Conservation (phyloP, 225 moss, liverwort and hornwort species). For the Physcomitrium patens region DNA sequence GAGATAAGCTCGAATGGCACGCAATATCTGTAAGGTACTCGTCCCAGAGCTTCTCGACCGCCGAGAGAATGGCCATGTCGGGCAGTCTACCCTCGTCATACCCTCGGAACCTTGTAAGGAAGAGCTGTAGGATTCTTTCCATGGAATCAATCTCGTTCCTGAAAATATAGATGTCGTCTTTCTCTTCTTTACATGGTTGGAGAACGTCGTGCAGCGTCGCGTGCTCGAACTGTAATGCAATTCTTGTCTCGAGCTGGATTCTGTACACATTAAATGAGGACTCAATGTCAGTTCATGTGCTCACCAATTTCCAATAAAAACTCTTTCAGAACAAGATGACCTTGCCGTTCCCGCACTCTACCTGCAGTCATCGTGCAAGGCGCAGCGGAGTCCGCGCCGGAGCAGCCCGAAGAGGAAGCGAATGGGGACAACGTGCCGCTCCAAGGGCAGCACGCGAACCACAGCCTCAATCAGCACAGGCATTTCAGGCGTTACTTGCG, state of each 20-base stretch:
- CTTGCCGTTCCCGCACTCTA: not conserved
- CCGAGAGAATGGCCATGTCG: conserved; percentile 53
- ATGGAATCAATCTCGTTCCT: conserved; percentile 46
- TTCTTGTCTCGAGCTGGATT: conserved; percentile 52
- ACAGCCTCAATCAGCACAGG: conserved; percentile 61
- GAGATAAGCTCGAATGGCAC: conserved; percentile 50
- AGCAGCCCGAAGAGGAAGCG: conserved; percentile 79
- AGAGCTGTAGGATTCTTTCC: conserved; percentile 56
- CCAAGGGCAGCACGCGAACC: conserved; percentile 62
- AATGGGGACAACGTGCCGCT: conserved; percentile 66
- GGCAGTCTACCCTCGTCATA: conserved; percentile 45
- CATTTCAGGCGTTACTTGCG: conserved; percentile 39
- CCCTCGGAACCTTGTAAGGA: conserved; percentile 69
- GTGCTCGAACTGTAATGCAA: conserved; percentile 62
- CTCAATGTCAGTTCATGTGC: not conserved
- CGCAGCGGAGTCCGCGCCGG: conserved; percentile 65
- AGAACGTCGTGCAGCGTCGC: conserved; percentile 69
- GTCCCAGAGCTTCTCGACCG: conserved; percentile 90
- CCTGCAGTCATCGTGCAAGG: conserved; percentile 61
- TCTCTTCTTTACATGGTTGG: conserved; percentile 60
- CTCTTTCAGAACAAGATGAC: not conserved
- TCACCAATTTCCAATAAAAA: not conserved
- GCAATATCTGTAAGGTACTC: conserved; percentile 77
- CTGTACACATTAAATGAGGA: conserved; percentile 18
- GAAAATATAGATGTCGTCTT: conserved; percentile 34